phyloP scores from a whole-genome alignment of 345 rosid species.

The Salix exigua region DNA sequence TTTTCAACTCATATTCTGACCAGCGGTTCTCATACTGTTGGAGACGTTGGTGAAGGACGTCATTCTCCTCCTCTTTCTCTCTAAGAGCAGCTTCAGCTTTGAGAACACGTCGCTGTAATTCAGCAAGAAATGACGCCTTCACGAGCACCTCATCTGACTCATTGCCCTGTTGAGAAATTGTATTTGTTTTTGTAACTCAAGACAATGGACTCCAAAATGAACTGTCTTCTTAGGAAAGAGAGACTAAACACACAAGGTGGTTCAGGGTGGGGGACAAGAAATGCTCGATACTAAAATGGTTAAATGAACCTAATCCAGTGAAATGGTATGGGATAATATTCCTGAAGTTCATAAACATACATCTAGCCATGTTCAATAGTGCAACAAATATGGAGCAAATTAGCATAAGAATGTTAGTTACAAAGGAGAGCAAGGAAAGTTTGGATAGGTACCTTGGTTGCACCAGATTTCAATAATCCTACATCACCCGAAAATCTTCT shows the following conservation, averaged over 20 bases:
- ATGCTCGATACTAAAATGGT: neutral
- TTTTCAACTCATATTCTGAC: slow-evolving; percentile 90
- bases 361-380: neutral
- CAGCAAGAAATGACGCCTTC: slow-evolving; percentile 85
- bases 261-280: neutral
- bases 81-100: slow-evolving; percentile 83
- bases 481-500: slow-evolving; percentile 85
- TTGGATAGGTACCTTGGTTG: slow-evolving; percentile 45
- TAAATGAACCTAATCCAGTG: neutral
- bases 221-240: slow-evolving; percentile 3
- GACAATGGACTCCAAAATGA: neutral
- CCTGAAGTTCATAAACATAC: neutral
- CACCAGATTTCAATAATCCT: slow-evolving; percentile 54
- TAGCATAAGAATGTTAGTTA: neutral
- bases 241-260: neutral
- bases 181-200: slow-evolving; percentile 11
- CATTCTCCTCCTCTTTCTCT: slow-evolving; percentile 95
- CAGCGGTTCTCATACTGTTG: slow-evolving; percentile 95
- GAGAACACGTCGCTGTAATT: slow-evolving; percentile 85
- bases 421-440: neutral
- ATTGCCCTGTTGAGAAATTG: slow-evolving; percentile 37
- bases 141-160: slow-evolving; percentile 79
- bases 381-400: neutral
- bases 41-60: slow-evolving; percentile 85
- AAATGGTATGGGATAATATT: neutral